Percentiles rank a stretch among this genome's conserved stretches.
These are phyloP conservation scores for Adansonia digitata DNA, from an alignment of 345 rosid genomes.

Conservation along the genomic window DNA sequence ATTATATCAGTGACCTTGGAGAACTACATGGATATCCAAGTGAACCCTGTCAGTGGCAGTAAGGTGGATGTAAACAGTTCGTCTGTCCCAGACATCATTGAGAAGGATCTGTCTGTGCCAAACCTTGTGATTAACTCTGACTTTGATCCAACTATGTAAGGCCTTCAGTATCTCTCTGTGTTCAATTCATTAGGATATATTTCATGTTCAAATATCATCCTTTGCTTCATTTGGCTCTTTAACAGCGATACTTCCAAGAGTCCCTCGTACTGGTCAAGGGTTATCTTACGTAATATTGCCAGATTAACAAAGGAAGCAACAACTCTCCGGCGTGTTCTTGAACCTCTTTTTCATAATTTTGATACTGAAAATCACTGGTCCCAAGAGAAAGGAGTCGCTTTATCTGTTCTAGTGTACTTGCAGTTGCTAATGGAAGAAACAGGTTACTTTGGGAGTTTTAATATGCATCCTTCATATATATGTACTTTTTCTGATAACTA, in stretches of 20 bases:
- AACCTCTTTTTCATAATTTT: conserved; percentile 79
- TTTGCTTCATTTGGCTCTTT: conserved; percentile 17
- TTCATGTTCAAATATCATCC: conserved; percentile 14
- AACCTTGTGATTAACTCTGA: conserved; percentile 32
- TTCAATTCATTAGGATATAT: conserved; percentile 7
- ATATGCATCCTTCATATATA: neutral
- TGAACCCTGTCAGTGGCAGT: conserved; percentile 33
- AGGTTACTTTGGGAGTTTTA: conserved; percentile 40
- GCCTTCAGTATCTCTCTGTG: conserved; percentile 13
- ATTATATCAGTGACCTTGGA: conserved; percentile 80
- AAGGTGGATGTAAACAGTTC: conserved; percentile 24
- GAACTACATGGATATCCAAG: conserved; percentile 56
- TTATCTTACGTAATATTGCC: conserved; percentile 75
- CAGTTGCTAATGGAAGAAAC: conserved; percentile 75
- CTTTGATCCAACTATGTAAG: conserved; percentile 53
- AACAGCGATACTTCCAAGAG: conserved; percentile 64
- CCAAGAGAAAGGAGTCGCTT: conserved; percentile 59
- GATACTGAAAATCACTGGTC: conserved; percentile 74
- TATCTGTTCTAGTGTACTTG: conserved; percentile 63
- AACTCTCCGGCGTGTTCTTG: conserved; percentile 85
- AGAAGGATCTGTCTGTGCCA: conserved; percentile 35
- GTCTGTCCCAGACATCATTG: conserved; percentile 30
- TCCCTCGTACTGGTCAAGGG: conserved; percentile 88
- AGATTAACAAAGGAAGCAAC: conserved; percentile 77
- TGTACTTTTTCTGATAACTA: neutral